Conservation (phyloP, 192 early-diverging fungal genomes). For the Backusella tuberculispora region DNA sequence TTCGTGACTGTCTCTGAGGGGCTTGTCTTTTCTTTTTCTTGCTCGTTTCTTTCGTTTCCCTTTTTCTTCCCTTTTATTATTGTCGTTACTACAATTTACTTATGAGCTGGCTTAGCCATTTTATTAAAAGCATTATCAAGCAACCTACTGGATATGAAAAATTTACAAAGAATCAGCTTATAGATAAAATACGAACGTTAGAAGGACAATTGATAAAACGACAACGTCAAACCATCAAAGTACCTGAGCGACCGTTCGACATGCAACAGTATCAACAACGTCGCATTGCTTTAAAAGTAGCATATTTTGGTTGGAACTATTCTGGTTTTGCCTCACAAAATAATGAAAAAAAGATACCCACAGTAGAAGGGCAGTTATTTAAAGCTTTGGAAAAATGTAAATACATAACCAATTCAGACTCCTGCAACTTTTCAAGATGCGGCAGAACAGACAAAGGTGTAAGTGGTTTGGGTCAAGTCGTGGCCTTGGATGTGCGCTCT, state of each 20-base stretch:
- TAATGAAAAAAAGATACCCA: conserved; percentile 58
- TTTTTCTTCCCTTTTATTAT: neutral
- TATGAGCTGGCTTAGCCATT: conserved; percentile 1
- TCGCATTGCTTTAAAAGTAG: conserved; percentile 83
- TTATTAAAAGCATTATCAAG: neutral
- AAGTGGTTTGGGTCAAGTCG: conserved; percentile 88
- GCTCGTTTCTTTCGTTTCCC: neutral
- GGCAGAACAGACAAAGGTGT: conserved; percentile 90
- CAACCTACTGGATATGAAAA: conserved; percentile 39
- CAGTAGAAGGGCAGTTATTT: conserved; percentile 86
- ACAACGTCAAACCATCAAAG: conserved; percentile 6
- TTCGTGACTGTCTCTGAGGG: too few relatives aligned
- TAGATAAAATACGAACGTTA: conserved; percentile 50
- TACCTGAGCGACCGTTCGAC: conserved; percentile 61
- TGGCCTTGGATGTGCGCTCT: conserved; percentile 72
- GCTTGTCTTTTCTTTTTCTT: neutral
- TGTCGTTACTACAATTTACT: neutral
- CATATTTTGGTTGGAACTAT: conserved; percentile 92
- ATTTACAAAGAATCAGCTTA: conserved; percentile 61
- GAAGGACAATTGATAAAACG: conserved; percentile 36
- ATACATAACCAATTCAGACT: conserved; percentile 69
- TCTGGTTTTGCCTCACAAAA: conserved; percentile 81
- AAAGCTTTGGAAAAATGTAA: conserved; percentile 74
- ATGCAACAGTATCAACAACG: conserved; percentile 76
- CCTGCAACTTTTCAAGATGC: conserved; percentile 80